Evolutionary conservation across 805 yeast genomes (phyloP), one percentile per base, ranked within the genome.

Genomic region (Alloascoidea hylecoeti): DNA sequence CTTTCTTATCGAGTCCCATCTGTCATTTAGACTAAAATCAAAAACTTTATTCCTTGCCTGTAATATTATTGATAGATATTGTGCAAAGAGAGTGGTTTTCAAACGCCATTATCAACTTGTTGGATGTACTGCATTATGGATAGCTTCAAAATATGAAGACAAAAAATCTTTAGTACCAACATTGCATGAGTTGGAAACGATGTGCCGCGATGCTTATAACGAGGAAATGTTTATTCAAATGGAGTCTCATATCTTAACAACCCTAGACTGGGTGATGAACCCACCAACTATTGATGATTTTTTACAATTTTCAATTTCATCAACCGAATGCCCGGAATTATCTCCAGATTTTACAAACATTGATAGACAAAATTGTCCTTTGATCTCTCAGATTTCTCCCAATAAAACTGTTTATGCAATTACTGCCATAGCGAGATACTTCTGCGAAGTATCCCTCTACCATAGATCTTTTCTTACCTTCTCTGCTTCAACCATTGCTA

Each of bases 91-190:
- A 48, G 75, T 86, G 4, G 92, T 88, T 1, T 68, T 81, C 44
- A 72, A 78, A 46, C 88, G 82, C 41, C 97, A 88, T 58, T 77
- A 84, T 43, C 96, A 88, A 57, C 66, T 89, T 39, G 89, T 89
- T 6, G 85, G 94, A 19, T 81, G 94, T 43, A 84, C 95, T 3
- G 84, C 95, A 43, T 61, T 89, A 27, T 89, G 97, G 96, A 70
- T 89, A 19, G 84, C 95, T 2, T 78, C 95, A 17, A 89, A 89
- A 55, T 67, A 77, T n/a, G 72, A 71, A 49, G 84, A 84, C 42
- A 76, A 77, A 52, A 70, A 92, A 51, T 73, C 75, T 42, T 65
- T 84, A 47, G 72, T 81, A 36, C 94, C 94, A 35, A 70, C 83
- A 45, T 65, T 82, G 38, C 62, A 69, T 19, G 94, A 83, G 50